These are phyloP conservation scores for Daldinia sp. DNA, from an alignment of 2,329 filamentous ascomycete genomes.

Conservation along the genomic window DNA sequence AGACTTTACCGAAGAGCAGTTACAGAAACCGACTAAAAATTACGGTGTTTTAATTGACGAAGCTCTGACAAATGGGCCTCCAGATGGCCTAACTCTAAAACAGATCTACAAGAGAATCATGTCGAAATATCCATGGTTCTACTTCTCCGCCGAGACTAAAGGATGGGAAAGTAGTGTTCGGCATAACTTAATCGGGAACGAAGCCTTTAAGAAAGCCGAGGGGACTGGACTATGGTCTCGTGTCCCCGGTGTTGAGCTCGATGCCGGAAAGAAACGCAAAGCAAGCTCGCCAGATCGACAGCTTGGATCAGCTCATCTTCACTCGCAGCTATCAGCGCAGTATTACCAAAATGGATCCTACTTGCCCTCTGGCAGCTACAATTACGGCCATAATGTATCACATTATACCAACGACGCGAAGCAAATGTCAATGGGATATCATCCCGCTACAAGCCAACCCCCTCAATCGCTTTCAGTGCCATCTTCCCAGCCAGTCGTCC, in stretches of 20 bases:
- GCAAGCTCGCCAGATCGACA: conserved; percentile 60
- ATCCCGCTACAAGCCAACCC: conserved; percentile 34
- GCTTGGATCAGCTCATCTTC: conserved; percentile 42
- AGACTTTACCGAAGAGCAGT: conserved; percentile 65
- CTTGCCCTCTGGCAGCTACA: conserved; percentile 35
- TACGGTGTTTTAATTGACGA: conserved; percentile 69
- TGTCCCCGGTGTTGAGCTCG: conserved; percentile 65
- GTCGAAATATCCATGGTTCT: conserved; percentile 66
- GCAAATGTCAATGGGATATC: conserved; percentile 37
- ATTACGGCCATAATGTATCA: conserved; percentile 39
- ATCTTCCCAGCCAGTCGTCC: conserved; percentile 38
- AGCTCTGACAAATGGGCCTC: conserved; percentile 61
- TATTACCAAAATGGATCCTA: conserved; percentile 47
- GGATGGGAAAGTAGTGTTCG: conserved; percentile 73
- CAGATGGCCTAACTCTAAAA: conserved; percentile 64
- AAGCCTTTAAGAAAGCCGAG: conserved; percentile 67
- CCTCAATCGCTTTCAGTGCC: conserved; percentile 34
- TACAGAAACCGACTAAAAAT: conserved; percentile 69
- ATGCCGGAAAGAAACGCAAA: conserved; percentile 69
- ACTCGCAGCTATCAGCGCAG: conserved; percentile 42
- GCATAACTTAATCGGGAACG: conserved; percentile 69
- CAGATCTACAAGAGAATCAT: conserved; percentile 71
- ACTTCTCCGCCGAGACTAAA: conserved; percentile 67
- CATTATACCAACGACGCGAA: conserved; percentile 38
- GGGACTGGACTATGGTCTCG: conserved; percentile 65